Evolutionary conservation across 257 asterid species (phyloP).

Genomic region (Capsicum chinense): DNA sequence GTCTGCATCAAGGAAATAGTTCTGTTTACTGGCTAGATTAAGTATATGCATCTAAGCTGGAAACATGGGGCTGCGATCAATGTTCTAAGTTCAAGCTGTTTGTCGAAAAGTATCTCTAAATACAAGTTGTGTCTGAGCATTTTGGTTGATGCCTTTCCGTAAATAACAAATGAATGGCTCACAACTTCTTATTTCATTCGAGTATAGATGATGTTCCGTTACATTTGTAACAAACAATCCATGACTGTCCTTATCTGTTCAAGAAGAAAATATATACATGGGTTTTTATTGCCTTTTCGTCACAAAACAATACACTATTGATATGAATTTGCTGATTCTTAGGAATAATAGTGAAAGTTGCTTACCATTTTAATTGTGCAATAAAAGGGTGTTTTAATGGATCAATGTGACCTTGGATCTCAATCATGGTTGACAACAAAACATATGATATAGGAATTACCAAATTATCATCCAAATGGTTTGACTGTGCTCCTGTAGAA

Average conservation of each 20-base stretch:
- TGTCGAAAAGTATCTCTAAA: not conserved
- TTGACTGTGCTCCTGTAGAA: not conserved
- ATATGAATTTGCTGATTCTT: not conserved
- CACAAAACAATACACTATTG: not conserved
- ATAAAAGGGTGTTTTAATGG: not conserved
- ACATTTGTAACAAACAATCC: not conserved
- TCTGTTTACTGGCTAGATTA: not conserved
- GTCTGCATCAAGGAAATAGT: not conserved
- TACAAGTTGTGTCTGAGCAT: not conserved
- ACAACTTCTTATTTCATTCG: not conserved
- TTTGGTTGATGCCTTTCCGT: slow-evolving; percentile 1
- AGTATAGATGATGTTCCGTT: not conserved
- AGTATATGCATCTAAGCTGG: not conserved
- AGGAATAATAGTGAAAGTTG: not conserved
- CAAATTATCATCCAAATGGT: not conserved
- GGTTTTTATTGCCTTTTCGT: not conserved
- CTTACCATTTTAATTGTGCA: not conserved
- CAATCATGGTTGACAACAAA: not conserved
- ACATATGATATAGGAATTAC: not conserved
- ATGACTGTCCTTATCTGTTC: not conserved
- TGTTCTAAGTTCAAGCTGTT: not conserved
- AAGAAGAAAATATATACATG: too few relatives aligned
- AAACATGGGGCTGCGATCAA: not conserved
- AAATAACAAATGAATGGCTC: not conserved
- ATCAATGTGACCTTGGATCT: not conserved